phyloP scores from a whole-genome alignment of 1,284 basidiomycete genomes.

The Pseudozyma thailandica region DNA sequence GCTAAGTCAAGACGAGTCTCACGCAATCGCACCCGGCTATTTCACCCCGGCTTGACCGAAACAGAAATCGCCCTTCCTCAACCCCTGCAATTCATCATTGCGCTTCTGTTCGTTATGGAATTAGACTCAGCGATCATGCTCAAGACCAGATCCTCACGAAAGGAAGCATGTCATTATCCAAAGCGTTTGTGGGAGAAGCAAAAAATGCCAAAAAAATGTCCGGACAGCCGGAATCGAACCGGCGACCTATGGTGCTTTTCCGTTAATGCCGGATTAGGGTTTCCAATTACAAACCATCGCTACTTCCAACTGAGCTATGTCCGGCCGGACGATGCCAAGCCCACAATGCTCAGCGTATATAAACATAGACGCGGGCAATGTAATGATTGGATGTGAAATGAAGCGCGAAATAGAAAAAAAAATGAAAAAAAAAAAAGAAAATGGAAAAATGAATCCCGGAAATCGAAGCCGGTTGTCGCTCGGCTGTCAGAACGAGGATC shows the following conservation, averaged over 20 bases:
- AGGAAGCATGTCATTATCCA: no score
- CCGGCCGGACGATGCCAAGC: slow-evolving; percentile 22
- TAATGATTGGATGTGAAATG: no score
- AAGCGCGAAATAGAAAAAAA: background rate
- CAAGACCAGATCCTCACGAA: no score
- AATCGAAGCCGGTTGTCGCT: background rate
- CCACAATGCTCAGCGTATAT: no score
- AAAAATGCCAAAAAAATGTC: slow-evolving; percentile 18
- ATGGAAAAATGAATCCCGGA: background rate
- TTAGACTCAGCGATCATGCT: no score
- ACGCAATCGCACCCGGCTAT: no score
- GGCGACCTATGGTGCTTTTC: slow-evolving; percentile 55
- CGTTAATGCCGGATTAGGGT: slow-evolving; percentile 44
- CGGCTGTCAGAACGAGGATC: background rate
- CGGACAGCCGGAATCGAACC: slow-evolving; percentile 57
- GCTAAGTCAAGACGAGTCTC: no score
- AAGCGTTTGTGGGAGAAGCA: no score
- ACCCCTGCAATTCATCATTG: no score
- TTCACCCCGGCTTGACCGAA: no score
- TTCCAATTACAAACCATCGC: slow-evolving; percentile 58
- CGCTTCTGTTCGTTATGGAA: no score
- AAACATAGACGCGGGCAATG: background rate
- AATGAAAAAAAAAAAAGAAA: background rate
- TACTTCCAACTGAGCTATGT: slow-evolving; percentile 58
- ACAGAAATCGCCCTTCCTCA: no score